These are phyloP conservation scores for Salicornia ramosissima DNA, from an alignment of 148 eudicot genomes.

Conservation along the genomic window DNA sequence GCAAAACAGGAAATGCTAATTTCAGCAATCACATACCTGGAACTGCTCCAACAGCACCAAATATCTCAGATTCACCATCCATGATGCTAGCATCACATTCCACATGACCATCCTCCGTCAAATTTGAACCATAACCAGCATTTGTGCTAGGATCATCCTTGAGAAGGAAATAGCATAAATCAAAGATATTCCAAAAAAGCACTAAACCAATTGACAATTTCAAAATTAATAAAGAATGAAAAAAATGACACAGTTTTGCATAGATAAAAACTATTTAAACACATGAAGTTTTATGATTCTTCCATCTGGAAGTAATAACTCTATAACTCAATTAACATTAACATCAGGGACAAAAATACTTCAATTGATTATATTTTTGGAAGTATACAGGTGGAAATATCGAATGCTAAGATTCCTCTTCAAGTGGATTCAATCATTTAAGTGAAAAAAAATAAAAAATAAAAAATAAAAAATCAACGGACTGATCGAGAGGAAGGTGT, in stretches of 20 bases:
- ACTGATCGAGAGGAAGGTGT: too few relatives aligned
- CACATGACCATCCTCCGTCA: slow-evolving; percentile 93
- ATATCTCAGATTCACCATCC: slow-evolving; percentile 80
- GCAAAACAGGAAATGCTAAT: background rate
- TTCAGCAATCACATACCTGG: slow-evolving; percentile 53
- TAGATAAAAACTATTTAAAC: background rate
- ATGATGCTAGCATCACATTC: slow-evolving; percentile 97
- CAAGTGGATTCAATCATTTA: too few relatives aligned
- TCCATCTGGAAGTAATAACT: too few relatives aligned
- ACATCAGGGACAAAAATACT: too few relatives aligned
- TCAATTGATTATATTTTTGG: too few relatives aligned
- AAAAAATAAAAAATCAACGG: too few relatives aligned
- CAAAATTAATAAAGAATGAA: too few relatives aligned
- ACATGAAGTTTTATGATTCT: too few relatives aligned
- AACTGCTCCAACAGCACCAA: slow-evolving; percentile 96
- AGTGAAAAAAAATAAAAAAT: too few relatives aligned
- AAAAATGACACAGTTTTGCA: background rate
- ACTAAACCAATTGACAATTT: background rate
- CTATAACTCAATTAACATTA: too few relatives aligned
- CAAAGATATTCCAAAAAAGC: background rate
- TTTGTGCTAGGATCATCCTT: slow-evolving; percentile 93
- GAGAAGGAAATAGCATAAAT: background rate
- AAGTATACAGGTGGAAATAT: too few relatives aligned
- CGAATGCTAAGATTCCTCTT: too few relatives aligned
- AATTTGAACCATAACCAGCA: slow-evolving; percentile 96